phyloP scores from a whole-genome alignment of 768 basidiomycete genomes.

The Pisolithus albus region DNA sequence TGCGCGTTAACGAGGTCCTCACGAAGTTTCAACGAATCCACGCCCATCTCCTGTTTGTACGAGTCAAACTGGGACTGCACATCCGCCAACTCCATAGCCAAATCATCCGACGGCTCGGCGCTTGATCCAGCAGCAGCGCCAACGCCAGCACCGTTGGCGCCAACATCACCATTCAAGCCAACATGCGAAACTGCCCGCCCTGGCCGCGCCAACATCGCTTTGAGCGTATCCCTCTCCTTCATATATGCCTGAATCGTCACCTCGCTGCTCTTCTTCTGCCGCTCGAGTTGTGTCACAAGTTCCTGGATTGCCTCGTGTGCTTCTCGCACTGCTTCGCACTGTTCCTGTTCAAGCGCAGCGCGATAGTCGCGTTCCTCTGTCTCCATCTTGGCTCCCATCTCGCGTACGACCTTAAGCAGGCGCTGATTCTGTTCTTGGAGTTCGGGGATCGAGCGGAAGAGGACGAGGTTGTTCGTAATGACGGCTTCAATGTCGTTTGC shows the following conservation, averaged over 20 bases:
- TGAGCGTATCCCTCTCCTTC: constrained; percentile 84
- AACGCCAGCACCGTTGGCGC: constrained; percentile 16
- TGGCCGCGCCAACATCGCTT: constrained; percentile 59
- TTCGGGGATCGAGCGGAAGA: constrained; percentile 71
- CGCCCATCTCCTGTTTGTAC: constrained; percentile 72
- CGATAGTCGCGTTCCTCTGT: constrained; percentile 72
- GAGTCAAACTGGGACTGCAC: constrained; percentile 76
- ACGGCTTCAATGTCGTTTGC: constrained; percentile 64
- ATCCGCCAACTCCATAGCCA: constrained; percentile 59
- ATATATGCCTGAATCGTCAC: constrained; percentile 71
- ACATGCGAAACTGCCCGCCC: constrained; percentile 23
- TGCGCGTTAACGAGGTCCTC: constrained; percentile 64
- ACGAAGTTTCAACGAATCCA: constrained; percentile 64
- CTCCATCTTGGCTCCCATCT: constrained; percentile 82
- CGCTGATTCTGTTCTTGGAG: constrained; percentile 93
- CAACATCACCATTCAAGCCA: constrained; percentile 24
- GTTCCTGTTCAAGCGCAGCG: constrained; percentile 63
- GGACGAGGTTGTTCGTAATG: constrained; percentile 83
- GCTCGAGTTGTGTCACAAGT: constrained; percentile 70
- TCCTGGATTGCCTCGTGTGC: constrained; percentile 83
- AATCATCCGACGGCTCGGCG: constrained; percentile 28
- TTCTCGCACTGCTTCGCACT: constrained; percentile 74
- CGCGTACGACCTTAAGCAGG: constrained; percentile 74
- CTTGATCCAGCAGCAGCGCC: not conserved
- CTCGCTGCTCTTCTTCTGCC: constrained; percentile 65